A percentile compares a stretch with the other conserved stretches of the same genome.
Evolutionary conservation across 2,329 filamentous ascomycete species (phyloP).

Genomic region (Colletotrichum sp.): DNA sequence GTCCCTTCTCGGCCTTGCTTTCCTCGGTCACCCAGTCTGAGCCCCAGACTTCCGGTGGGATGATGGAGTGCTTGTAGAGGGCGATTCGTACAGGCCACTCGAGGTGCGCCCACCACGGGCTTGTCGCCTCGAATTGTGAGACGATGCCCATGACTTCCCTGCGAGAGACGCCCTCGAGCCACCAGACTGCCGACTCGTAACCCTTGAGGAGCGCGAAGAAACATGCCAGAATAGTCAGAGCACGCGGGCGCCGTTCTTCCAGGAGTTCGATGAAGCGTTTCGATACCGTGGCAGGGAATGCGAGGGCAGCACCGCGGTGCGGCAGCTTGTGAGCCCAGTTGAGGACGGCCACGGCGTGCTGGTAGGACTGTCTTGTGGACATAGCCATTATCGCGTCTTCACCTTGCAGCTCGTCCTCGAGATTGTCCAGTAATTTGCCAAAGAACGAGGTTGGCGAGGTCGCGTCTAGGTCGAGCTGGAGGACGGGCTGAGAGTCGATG

Average conservation of each 20-base stretch:
- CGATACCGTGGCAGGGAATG: slow-evolving; percentile 70
- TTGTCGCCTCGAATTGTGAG: slow-evolving; percentile 62
- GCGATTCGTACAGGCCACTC: slow-evolving; percentile 67
- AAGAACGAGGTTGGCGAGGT: slow-evolving; percentile 61
- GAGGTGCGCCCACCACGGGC: slow-evolving; percentile 65
- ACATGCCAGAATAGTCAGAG: slow-evolving; percentile 67
- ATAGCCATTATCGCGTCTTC: slow-evolving; percentile 33
- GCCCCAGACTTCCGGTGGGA: slow-evolving; percentile 64
- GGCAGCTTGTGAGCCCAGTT: slow-evolving; percentile 71
- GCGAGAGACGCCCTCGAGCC: slow-evolving; percentile 70
- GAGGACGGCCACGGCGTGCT: slow-evolving; percentile 68
- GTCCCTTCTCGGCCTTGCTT: slow-evolving; percentile 34
- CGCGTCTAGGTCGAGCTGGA: slow-evolving; percentile 64
- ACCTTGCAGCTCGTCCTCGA: slow-evolving; percentile 59
- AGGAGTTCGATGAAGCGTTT: slow-evolving; percentile 66
- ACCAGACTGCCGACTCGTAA: slow-evolving; percentile 66
- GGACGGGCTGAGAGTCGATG: slow-evolving; percentile 67
- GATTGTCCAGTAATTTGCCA: slow-evolving; percentile 60
- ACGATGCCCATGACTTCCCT: slow-evolving; percentile 70
- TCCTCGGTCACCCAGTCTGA: slow-evolving; percentile 53
- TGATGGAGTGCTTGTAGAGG: slow-evolving; percentile 57
- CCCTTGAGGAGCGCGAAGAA: slow-evolving; percentile 71
- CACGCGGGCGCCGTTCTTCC: slow-evolving; percentile 62
- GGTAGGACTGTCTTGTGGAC: slow-evolving; percentile 60
- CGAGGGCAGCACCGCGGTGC: slow-evolving; percentile 61